Evolutionary conservation across 805 yeast species (phyloP).

Genomic region (Jamesozyma piceae): DNA sequence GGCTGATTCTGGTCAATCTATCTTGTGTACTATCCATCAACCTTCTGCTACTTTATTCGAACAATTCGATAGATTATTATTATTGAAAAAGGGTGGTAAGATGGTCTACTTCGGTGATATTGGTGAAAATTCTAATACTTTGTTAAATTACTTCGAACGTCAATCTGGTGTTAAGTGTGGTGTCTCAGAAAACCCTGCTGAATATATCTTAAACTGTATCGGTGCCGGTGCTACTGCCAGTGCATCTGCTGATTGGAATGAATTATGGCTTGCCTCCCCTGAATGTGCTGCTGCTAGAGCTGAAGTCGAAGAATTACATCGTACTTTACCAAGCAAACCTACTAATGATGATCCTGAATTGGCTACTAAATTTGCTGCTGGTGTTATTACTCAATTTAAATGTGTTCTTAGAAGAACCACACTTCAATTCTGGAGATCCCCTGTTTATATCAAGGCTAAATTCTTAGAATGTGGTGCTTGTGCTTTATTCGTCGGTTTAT

Average conservation of each 20-base stretch:
- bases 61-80: conserved; percentile 57
- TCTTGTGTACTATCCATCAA: conserved; percentile 69
- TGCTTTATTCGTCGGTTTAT: conserved; percentile 57
- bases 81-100: conserved; percentile 65
- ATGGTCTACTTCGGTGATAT: conserved; percentile 79
- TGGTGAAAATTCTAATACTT: conserved; percentile 50
- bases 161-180: conserved; percentile 64
- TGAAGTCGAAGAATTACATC: conserved; percentile 49
- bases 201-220: conserved; percentile 61
- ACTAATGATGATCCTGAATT: conserved; percentile 31
- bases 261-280: conserved; percentile 47
- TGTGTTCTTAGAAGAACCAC: conserved; percentile 44
- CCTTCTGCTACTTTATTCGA: conserved; percentile 64
- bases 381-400: conserved; percentile 33
- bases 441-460: conserved; percentile 50
- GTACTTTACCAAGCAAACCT: conserved; percentile 29
- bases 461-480: conserved; percentile 42
- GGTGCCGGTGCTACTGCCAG: conserved; percentile 75
- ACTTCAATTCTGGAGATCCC: conserved; percentile 59
- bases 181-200: conserved; percentile 60
- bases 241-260: conserved; percentile 50
- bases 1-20: conserved; percentile 65
- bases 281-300: conserved; percentile 42
- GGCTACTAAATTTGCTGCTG: conserved; percentile 40
- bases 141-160: conserved; percentile 59